Base-by-base conservation (phyloP, 2,329 filamentous ascomycete species). In the Trichophyton simii region DNA sequence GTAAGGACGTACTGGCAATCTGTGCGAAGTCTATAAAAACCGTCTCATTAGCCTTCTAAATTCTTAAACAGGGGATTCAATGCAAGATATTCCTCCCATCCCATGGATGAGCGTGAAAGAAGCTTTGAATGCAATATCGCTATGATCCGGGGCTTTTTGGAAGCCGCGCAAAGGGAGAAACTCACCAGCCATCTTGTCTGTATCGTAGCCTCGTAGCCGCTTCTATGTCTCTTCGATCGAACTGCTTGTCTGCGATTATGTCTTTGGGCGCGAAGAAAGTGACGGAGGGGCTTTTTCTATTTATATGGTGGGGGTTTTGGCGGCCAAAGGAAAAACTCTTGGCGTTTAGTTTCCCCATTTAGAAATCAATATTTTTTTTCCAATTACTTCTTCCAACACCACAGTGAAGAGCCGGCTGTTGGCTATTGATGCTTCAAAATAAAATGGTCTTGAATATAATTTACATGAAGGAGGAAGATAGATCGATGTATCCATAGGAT, bases 1-100 rank as follows among this genome's bases (percentile, higher is more conserved):
- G 28, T 31, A 36, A 50, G 58, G 42, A 75, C 75, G 62, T 73
- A 77, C 75, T 66, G 67, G 75, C 75, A 65, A 77, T 70, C 34
- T 8, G 58, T 38, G 64, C 58, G 68, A 75, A 77, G 67, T 75
- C 75, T 77, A 60, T 2, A 20, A 20, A 44, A 63, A 7, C 22
- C 20, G 15, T 36, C 13, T 55, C 15, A 36, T 55, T 36, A 55
- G 52, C 31, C 7, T 13, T 55, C 41, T n/a, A 31, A 15, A n/a
- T 44, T 7, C 36, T 41, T 36, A 31, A 20, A n/a, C 2, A 9
- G 34, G 11, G 8, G 2, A 11, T 38, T 38, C 34, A 38, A 13
- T 13, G 34, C 34, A 42, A 6, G 34, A 15, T 41, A 41, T 25
- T 11, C 57, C 22, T 5, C 25, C 25, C 46, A 52, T 22, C 20